Evolutionary conservation across 78 protist species (phyloP).

Genomic region (Guillardia theta): DNA sequence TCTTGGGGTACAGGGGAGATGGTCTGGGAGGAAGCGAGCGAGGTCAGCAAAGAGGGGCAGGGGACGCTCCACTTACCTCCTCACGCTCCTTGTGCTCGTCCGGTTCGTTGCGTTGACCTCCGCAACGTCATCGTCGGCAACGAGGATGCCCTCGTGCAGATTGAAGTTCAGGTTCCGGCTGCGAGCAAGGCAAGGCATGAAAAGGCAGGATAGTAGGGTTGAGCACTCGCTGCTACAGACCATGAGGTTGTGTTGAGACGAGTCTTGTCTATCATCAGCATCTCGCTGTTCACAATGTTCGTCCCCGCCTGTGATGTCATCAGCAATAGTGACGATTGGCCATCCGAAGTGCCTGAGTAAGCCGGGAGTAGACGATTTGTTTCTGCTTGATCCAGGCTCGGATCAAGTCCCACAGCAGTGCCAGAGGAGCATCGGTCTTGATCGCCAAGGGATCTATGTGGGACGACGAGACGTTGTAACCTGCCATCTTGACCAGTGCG

Average conservation of each 20-base stretch:
- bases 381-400: not conserved
- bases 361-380: not conserved
- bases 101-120: no score
- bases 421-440: constrained; percentile 30
- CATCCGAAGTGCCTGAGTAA: not conserved
- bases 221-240: no score
- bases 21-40: no score
- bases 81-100: no score
- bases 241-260: not conserved
- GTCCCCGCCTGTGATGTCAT: not conserved
- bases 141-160: no score
- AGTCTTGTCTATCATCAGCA: not conserved
- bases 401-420: not conserved
- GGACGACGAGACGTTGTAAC: not conserved
- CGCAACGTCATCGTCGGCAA: no score
- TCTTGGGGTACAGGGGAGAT: no score
- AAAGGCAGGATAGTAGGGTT: no score
- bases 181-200: no score
- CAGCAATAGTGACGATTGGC: not conserved
- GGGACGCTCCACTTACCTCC: no score
- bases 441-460: constrained; percentile 20
- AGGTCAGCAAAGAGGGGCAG: no score
- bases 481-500: not conserved
- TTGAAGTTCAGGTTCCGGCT: no score
- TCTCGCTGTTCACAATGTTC: not conserved